Base-by-base conservation (phyloP, 352 stramenopile species). In the Pythium rhizo-oryzae region DNA sequence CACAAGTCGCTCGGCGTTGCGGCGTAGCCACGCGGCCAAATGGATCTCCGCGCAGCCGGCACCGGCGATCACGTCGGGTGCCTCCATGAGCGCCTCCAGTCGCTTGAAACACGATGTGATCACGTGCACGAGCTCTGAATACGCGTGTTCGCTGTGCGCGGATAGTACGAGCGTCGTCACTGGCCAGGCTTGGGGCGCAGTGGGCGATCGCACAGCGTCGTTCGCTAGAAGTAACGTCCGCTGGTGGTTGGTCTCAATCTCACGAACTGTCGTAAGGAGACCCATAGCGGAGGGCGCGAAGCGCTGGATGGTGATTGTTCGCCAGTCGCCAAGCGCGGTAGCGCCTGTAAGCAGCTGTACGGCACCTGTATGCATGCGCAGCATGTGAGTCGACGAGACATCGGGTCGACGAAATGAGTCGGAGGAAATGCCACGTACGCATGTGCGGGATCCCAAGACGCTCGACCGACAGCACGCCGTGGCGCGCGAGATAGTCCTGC, bases 291-390 rank as follows among this genome's bases (percentile, higher is more conserved):
- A 49, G 56, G 44, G 3, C 2, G 67, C 47, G n/a, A 74, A 49
- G 6, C 23, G 15, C 1, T 21, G 12, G n/a, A 74, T 59, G 39
- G 65, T 55, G 2, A 82, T 28, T 1, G n/a, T 12, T 5, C 63
- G 74, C 79, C 80, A 89, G 64, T 85, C 74, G 5, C 82, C 81
- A 8, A 89, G 62, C 28, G 83, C 49, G 2, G 50, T 75, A 1
- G 79, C 79, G 0, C 82, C 82, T 50, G 79, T 88, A 2, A 91
- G 61, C 59, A 85, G 62, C 25, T 89, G 69, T 9, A 87, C 74
- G 15, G 72, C 71, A 44, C 70, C 80, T 91, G 59, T 49, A 43
- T 18, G 28, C 6, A 6, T 33, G 28, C 6, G 3, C 28, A 33
- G 6, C 28, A 33, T 6, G 28, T 33, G 28, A 33, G 28, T 33